Evolutionary conservation across 345 rosid genomes (phyloP).

Genomic region (Triadica sebifera): DNA sequence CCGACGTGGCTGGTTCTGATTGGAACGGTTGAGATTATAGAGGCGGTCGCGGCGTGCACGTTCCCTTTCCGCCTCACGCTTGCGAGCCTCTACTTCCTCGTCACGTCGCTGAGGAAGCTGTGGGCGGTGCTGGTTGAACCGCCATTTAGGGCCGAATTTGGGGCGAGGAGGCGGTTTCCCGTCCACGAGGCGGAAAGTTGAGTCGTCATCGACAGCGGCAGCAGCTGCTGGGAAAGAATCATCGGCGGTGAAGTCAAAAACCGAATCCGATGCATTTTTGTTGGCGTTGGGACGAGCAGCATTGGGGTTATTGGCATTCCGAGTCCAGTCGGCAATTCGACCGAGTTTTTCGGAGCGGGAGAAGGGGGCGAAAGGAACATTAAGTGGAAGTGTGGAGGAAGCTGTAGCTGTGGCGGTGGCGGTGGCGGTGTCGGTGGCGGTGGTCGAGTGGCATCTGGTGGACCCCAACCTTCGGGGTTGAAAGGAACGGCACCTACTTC

Average conservation of each 20-base stretch:
- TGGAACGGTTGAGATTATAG: constrained; percentile 65
- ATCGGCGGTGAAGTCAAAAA: constrained; percentile 84
- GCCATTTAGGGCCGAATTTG: constrained; percentile 84
- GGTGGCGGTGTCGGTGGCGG: too few species aligned
- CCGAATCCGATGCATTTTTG: constrained; percentile 43
- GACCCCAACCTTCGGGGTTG: constrained; percentile 96
- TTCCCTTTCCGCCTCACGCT: too few species aligned
- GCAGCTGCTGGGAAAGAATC: constrained; percentile 55
- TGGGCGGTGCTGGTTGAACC: constrained; percentile 75
- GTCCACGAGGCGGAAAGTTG: constrained; percentile 87
- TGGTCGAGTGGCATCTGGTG: constrained; percentile 45
- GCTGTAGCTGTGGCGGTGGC: too few species aligned
- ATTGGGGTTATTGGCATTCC: constrained; percentile 36
- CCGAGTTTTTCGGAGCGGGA: constrained; percentile 91
- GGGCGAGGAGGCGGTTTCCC: constrained; percentile 91
- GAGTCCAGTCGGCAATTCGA: constrained; percentile 91
- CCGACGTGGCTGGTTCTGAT: constrained; percentile 66
- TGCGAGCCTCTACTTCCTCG: too few species aligned
- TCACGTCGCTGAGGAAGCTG: too few species aligned
- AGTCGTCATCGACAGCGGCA: constrained; percentile 58
- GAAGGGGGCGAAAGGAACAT: constrained; percentile 75
- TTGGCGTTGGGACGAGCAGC: constrained; percentile 28
- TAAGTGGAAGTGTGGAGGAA: constrained; percentile 49
- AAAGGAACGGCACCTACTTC: constrained; percentile 75
- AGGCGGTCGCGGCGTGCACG: constrained; percentile 87